Base-by-base conservation (phyloP, 2,329 filamentous ascomycete genomes). In the Pyrenochaeta sp. region DNA sequence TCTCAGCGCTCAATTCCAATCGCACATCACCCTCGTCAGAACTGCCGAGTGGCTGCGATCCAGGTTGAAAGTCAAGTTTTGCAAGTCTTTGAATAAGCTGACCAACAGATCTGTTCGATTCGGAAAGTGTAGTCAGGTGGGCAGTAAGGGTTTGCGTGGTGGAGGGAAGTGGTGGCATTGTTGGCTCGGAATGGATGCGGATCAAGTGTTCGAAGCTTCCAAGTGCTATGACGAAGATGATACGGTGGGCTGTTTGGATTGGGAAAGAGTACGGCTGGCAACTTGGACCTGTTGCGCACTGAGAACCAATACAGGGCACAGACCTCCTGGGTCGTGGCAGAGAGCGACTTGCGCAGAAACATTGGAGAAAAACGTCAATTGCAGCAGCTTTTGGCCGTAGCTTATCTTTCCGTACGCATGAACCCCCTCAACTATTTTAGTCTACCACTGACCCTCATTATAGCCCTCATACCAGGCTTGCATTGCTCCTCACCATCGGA, bases 1-100 rank as follows among this genome's bases (percentile, higher is more conserved):
- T 96, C 73, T 97, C 92, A 18, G 85, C 82, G 60, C 87, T 86
- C 30, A 97, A 84, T 76, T 97, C 92, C 17, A 88, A 75, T 50
- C 89, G 86, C 5, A 82, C 81, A 58, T 86, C 83, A 80, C 88
- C 77, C 82, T 90, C 81, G 84, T 90, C 53, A 84, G 77, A 58
- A 29, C 31, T 20, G 80, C 82, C 68, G 73, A 82, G 77, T 10
- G 73, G 86, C 81, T 81, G 87, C 78, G 77, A 89, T 80, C 72
- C 91, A 64, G 64, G 83, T 73, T 78, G 87, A 78, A 77, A 87
- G 75, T 70, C 88, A 69, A 88, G 81, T 72, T 81, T 85, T 59
- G 81, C 77, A 15, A 88, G 75, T 31, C 84, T 81, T 48, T 81
- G 77, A 48, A 88, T 83, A 31, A 87, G 81, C 40, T 80, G 78